phyloP scores from a whole-genome alignment of 148 eudicot genomes.

The Silene latifolia region DNA sequence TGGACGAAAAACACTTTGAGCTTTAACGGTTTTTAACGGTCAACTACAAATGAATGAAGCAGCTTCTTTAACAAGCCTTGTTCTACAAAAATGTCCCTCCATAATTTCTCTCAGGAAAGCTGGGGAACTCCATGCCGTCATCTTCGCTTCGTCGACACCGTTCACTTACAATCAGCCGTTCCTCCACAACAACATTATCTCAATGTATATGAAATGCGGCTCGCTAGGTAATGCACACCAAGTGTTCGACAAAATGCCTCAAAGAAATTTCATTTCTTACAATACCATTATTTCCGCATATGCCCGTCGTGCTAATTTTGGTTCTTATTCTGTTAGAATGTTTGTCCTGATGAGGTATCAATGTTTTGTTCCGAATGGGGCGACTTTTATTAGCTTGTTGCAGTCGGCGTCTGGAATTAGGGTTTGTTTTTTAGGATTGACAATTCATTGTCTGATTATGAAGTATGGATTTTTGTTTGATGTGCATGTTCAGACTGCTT shows the following conservation, averaged over 20 bases:
- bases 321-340: constrained; percentile 30
- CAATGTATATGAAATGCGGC: constrained; percentile 64
- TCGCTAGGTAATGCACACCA: constrained; percentile 41
- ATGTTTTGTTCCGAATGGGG: constrained; percentile 49
- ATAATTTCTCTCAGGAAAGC: constrained; percentile 46
- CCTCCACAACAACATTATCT: constrained; percentile 57
- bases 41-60: constrained; percentile 28
- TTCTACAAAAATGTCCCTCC: constrained; percentile 52
- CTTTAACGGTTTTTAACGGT: constrained; percentile 15
- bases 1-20: no score
- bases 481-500: constrained; percentile 51
- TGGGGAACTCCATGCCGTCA: constrained; percentile 56
- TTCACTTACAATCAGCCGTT: constrained; percentile 35
- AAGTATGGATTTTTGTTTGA: constrained; percentile 53
- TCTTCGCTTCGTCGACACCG: constrained; percentile 52
- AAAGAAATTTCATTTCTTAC: constrained; percentile 60
- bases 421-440: constrained; percentile 39
- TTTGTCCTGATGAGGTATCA: constrained; percentile 42
- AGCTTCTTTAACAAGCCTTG: constrained; percentile 18
- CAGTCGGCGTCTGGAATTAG: constrained; percentile 46
- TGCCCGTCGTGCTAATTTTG: constrained; percentile 42
- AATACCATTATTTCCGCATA: constrained; percentile 59
- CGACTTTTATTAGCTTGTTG: constrained; percentile 58
- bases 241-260: constrained; percentile 85
- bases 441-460: constrained; percentile 44